Base-by-base conservation (phyloP, 306 rosid species). In the Cotoneaster glaucophyllus region DNA sequence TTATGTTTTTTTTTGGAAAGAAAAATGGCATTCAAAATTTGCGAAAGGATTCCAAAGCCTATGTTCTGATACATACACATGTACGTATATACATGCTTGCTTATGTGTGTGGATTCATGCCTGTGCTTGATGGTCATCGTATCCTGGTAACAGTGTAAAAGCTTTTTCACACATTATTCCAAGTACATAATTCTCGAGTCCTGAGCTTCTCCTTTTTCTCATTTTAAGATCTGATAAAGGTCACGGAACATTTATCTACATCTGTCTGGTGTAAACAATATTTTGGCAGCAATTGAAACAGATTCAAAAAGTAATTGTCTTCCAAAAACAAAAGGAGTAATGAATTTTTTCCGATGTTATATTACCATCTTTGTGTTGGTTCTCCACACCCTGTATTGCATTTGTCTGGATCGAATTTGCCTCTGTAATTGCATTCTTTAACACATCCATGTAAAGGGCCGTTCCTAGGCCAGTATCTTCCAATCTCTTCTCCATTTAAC, bases 401-500 rank as follows among this genome's bases (percentile, higher is more conserved):
- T 85, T 91, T 92, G 84, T 91, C 84, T 15, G 98, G 97, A 67
- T 70, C 76, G 82, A 92, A 90, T 79, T 88, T 90, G 31, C 98
- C 96, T 83, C 98, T 85, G 70, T 94, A 94, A 72, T 94, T 91
- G 29, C 98, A 91, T 85, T 85, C 84, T 69, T 87, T 22, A 85
- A 93, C 94, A 81, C 98, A 94, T 54, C 81, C 85, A 44, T 80
- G 84, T 66, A 75, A 63, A 61, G 87, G 88, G 86, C 85, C 90
- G 80, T 43, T 77, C 83, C 93, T 78, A 13, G 98, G 90, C 96
- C 97, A 94, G 82, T 90, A 94, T 91, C 97, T 88, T 85, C 98
- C 98, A 22, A 94, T 90, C 89, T 92, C 97, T 87, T 94, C 97
- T 65, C 97, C 98, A 71, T 94, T 94, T 82, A 94, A 84, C 98